These are phyloP conservation scores for Penicillium palitans DNA, from an alignment of 2,329 filamentous ascomycete genomes.

Conservation along the genomic window DNA sequence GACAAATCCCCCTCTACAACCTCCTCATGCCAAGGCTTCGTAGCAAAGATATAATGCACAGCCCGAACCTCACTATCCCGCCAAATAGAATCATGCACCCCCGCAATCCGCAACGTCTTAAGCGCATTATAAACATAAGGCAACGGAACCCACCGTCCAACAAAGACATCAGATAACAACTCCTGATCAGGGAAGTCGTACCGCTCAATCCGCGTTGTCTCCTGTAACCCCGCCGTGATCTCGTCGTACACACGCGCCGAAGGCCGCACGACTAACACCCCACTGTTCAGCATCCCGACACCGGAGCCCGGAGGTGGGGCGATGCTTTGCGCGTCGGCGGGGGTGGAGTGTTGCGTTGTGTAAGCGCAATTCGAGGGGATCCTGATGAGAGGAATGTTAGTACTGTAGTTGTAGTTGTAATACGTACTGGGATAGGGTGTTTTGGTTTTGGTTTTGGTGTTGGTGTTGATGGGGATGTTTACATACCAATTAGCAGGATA, in stretches of 20 bases:
- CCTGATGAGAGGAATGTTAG: conserved; percentile 34
- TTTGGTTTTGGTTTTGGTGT: no score
- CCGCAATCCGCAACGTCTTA: conserved; percentile 55
- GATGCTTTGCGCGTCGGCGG: conserved; percentile 10
- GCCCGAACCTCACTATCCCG: conserved; percentile 10
- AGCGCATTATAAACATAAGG: conserved; percentile 64
- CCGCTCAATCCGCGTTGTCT: conserved; percentile 42
- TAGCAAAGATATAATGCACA: conserved; percentile 21
- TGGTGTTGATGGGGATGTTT: not conserved
- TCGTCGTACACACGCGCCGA: conserved; percentile 49
- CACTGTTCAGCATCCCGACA: conserved; percentile 58
- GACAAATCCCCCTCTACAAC: not conserved
- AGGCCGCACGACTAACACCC: conserved; percentile 57
- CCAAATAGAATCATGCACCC: conserved; percentile 19
- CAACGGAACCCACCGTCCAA: conserved; percentile 56
- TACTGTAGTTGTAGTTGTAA: no score
- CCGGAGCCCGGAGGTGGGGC: conserved; percentile 51
- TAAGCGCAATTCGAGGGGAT: conserved; percentile 11
- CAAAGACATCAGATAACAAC: conserved; percentile 56
- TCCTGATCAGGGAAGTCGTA: conserved; percentile 61
- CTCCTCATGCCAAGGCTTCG: conserved; percentile 18
- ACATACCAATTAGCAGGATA: conserved; percentile 69
- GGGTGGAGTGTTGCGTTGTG: conserved; percentile 7
- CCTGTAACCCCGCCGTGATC: conserved; percentile 47
- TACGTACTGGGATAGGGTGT: no score